These are phyloP conservation scores for Corniculantispora saksenae DNA, from an alignment of 2,329 filamentous ascomycete species.

Conservation along the genomic window DNA sequence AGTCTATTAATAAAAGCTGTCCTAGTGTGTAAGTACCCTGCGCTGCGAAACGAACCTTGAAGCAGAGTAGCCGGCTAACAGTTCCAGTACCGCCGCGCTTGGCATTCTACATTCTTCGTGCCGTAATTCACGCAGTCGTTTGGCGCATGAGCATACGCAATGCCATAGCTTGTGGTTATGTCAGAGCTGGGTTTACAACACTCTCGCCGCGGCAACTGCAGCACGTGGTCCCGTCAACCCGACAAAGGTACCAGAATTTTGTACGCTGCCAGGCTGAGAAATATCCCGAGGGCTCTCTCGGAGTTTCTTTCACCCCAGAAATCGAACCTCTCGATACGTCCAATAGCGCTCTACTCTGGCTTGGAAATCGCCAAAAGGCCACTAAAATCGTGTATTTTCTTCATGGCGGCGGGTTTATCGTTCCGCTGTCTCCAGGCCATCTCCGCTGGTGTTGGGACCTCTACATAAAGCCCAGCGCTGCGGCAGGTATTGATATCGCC, in stretches of 20 bases:
- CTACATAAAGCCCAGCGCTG: slow-evolving; percentile 24
- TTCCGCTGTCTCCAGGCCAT: slow-evolving; percentile 26
- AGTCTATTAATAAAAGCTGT: not conserved
- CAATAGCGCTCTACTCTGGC: slow-evolving; percentile 28
- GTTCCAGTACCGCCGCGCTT: not conserved
- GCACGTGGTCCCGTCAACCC: not conserved
- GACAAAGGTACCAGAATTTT: not conserved
- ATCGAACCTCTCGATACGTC: not conserved
- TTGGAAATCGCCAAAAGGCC: slow-evolving; percentile 30
- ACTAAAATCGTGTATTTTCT: slow-evolving; percentile 32
- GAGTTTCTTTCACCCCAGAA: not conserved
- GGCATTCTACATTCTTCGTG: not conserved
- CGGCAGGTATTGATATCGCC: slow-evolving; percentile 18
- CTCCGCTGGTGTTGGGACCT: slow-evolving; percentile 31
- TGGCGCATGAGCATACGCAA: not conserved
- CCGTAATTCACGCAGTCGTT: not conserved
- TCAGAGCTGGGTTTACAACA: not conserved
- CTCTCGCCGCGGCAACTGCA: not conserved
- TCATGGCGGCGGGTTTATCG: slow-evolving; percentile 33
- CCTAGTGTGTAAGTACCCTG: not conserved
- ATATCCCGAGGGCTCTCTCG: not conserved
- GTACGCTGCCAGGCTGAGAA: not conserved
- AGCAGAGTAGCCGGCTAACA: not conserved
- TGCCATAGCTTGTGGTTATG: not conserved
- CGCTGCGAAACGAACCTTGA: too few relatives aligned